Evolutionary conservation across 805 yeast genomes (phyloP).

Genomic region (Tetrapisispora nanseiensis): DNA sequence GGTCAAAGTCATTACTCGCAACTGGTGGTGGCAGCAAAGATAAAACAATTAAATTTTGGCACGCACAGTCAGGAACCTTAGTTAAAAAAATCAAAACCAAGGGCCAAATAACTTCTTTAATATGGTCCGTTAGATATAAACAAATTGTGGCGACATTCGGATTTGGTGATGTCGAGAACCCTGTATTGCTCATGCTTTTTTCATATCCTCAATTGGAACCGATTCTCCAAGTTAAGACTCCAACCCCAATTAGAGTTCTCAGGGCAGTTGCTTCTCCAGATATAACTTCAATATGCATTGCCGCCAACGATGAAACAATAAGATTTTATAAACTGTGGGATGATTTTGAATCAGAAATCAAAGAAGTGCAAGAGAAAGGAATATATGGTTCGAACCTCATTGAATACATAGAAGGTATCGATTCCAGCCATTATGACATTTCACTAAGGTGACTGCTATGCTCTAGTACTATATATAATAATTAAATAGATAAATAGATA

Average conservation of each 20-base stretch:
- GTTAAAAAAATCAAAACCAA: constrained; percentile 46
- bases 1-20: constrained; percentile 71
- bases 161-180: constrained; percentile 46
- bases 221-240: constrained; percentile 40
- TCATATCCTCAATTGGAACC: constrained; percentile 55
- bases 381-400: constrained; percentile 47
- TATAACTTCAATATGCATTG: constrained; percentile 52
- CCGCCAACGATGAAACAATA: constrained; percentile 70
- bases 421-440: constrained; percentile 1
- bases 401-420: constrained; percentile 49
- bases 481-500: too few relatives aligned
- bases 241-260: constrained; percentile 47
- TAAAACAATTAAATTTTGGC: constrained; percentile 78
- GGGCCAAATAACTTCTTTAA: constrained; percentile 69
- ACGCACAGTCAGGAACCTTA: constrained; percentile 65
- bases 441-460: background rate
- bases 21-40: constrained; percentile 90
- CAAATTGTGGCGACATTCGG: constrained; percentile 79
- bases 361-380: constrained; percentile 36
- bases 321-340: constrained; percentile 70
- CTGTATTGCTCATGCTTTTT: constrained; percentile 48
- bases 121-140: constrained; percentile 58
- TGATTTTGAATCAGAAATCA: constrained; percentile 27
- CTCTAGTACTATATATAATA: background rate
- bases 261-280: constrained; percentile 63